These are phyloP conservation scores for Saccharomycopsis hybrid DNA, from an alignment of 1,139 yeast genomes.

Conservation along the genomic window DNA sequence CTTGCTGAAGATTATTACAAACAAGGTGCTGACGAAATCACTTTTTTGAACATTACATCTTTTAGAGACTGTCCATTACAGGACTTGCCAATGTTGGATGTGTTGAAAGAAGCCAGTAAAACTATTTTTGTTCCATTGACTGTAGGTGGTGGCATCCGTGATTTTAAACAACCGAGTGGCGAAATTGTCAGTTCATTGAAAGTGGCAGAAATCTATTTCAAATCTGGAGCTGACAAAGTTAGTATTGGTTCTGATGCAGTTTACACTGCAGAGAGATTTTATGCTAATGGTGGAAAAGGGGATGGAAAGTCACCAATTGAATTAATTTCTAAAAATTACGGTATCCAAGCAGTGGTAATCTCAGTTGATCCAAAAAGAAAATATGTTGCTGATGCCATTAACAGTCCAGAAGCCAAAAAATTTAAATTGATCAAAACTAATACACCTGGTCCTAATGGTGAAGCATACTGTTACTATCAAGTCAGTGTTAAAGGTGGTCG, in stretches of 20 bases:
- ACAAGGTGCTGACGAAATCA: conserved; percentile 96
- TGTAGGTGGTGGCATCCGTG: conserved; percentile 96
- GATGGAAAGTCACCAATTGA: conserved; percentile 84
- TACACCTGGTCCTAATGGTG: conserved; percentile 72
- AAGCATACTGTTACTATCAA: conserved; percentile 83
- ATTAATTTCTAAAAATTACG: conserved; percentile 83
- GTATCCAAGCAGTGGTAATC: conserved; percentile 93
- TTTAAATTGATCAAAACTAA: conserved; percentile 53
- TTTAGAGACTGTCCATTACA: conserved; percentile 87
- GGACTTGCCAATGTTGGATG: conserved; percentile 94
- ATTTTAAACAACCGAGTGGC: conserved; percentile 78
- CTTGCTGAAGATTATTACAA: conserved; percentile 81
- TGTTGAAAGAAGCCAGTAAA: conserved; percentile 73
- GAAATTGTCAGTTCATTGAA: conserved; percentile 72
- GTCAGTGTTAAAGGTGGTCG: conserved; percentile 97
- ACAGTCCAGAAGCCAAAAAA: conserved; percentile 47
- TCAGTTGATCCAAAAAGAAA: conserved; percentile 93
- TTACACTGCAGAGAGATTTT: conserved; percentile 74
- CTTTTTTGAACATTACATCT: conserved; percentile 89
- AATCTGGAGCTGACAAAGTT: conserved; percentile 96
- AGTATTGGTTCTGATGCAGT: conserved; percentile 98
- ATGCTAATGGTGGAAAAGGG: conserved; percentile 47
- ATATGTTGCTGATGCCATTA: conserved; percentile 59
- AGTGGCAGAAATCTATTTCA: conserved; percentile 84
- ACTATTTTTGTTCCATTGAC: conserved; percentile 93